Conservation (phyloP, 1,284 basidiomycete genomes). For the Puccinia novopanici region DNA sequence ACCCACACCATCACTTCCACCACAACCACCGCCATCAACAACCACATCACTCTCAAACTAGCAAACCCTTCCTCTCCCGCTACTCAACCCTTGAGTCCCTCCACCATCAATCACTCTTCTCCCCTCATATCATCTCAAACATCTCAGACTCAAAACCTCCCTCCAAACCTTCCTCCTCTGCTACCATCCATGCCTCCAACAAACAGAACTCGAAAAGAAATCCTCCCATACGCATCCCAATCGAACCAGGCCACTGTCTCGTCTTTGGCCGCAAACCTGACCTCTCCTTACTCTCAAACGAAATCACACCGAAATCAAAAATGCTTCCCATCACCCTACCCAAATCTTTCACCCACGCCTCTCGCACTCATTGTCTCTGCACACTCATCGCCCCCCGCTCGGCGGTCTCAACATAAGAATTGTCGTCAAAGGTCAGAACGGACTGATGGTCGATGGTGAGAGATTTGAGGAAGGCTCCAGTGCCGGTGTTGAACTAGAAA, state of each 20-base stretch:
- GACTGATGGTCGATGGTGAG: conserved; percentile 48
- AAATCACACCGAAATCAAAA: conserved; percentile 34
- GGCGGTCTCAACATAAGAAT: conserved; percentile 41
- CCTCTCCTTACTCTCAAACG: conserved; percentile 18
- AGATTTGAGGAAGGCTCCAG: conserved; percentile 38
- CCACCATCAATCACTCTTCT: conserved; percentile 6
- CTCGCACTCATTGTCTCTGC: conserved; percentile 47
- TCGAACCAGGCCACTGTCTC: conserved; percentile 43
- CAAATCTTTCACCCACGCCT: conserved; percentile 50
- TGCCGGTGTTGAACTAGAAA: conserved; percentile 38
- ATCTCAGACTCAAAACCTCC: neutral
- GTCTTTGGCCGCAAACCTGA: conserved; percentile 49
- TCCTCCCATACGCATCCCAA: conserved; percentile 25
- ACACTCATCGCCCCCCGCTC: conserved; percentile 47
- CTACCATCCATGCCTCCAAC: conserved; percentile 1
- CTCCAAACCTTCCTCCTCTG: neutral
- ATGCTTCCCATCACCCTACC: conserved; percentile 37
- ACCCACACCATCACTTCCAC: neutral
- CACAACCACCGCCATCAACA: neutral
- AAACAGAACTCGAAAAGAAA: neutral
- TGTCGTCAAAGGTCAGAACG: conserved; percentile 50
- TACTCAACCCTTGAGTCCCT: neutral
- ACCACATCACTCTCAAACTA: neutral
- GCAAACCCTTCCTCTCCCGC: neutral
- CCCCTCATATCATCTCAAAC: neutral